Conservation (phyloP, 2,329 filamentous ascomycete species). For the Alternaria brassicae region DNA sequence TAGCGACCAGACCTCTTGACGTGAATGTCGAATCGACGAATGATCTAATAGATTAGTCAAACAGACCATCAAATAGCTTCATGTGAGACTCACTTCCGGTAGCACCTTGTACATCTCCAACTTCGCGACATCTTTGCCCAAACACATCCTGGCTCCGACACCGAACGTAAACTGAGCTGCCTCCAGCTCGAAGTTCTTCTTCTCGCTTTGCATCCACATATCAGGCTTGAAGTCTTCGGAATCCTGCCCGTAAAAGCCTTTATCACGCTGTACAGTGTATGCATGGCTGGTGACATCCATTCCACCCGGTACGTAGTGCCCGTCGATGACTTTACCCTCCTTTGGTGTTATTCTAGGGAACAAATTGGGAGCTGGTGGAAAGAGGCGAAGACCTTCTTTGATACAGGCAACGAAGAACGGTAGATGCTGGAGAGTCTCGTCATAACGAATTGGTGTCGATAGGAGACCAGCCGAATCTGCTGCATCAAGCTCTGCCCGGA, state of each 20-base stretch:
- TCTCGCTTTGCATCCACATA: conserved; percentile 48
- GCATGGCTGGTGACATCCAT: conserved; percentile 58
- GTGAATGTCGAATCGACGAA: conserved; percentile 41
- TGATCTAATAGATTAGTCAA: conserved; percentile 23
- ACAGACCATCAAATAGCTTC: background rate
- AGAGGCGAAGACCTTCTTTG: conserved; percentile 59
- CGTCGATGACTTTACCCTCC: conserved; percentile 49
- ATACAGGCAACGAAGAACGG: conserved; percentile 61
- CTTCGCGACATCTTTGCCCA: conserved; percentile 43
- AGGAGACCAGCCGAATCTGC: conserved; percentile 31
- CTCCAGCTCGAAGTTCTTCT: conserved; percentile 33
- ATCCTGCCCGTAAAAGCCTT: conserved; percentile 51
- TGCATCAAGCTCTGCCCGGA: conserved; percentile 31
- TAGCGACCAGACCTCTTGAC: conserved; percentile 32
- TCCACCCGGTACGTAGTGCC: conserved; percentile 51
- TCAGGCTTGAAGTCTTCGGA: conserved; percentile 53
- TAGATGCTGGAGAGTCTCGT: conserved; percentile 42
- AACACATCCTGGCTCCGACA: conserved; percentile 35
- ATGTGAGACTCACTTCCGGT: conserved; percentile 37
- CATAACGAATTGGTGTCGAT: conserved; percentile 35
- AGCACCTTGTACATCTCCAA: conserved; percentile 45
- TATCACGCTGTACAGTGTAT: conserved; percentile 57
- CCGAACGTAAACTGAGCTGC: conserved; percentile 43
- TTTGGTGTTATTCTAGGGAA: conserved; percentile 55
- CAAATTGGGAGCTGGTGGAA: conserved; percentile 60